Conservation (phyloP, 495 filamentous ascomycete genomes). For the Penicillium mononematosum region DNA sequence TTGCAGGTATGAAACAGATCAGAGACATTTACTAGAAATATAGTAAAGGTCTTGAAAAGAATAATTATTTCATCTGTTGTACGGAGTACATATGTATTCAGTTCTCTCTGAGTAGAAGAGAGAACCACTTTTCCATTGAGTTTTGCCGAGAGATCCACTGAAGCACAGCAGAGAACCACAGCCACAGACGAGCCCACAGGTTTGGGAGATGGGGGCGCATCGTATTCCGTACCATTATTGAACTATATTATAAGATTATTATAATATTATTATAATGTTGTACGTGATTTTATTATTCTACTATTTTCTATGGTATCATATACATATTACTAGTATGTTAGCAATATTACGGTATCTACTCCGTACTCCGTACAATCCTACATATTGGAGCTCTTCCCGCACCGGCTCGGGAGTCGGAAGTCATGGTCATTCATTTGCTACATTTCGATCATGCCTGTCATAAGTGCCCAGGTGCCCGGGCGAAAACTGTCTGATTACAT, state of each 20-base stretch:
- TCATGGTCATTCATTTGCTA: slow-evolving; percentile 7
- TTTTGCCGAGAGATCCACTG: slow-evolving; percentile 11
- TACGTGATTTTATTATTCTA: too few species aligned
- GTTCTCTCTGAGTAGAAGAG: too few species aligned
- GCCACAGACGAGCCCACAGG: slow-evolving; percentile 5
- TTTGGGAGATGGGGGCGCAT: neutral
- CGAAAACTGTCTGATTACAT: slow-evolving; percentile 32
- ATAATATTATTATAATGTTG: neutral
- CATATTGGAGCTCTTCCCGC: neutral
- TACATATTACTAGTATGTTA: too few species aligned
- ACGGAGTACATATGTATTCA: too few species aligned
- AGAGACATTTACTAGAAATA: neutral
- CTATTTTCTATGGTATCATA: too few species aligned
- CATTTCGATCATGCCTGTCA: slow-evolving; percentile 1
- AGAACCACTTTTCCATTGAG: neutral
- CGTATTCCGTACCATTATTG: neutral
- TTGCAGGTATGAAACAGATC: neutral
- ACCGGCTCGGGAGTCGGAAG: neutral
- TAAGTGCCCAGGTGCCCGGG: neutral
- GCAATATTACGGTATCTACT: neutral
- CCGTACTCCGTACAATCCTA: neutral
- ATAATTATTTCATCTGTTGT: too few species aligned
- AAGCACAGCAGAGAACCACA: slow-evolving; percentile 7
- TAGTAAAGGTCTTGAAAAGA: neutral
- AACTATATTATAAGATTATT: neutral